These are phyloP conservation scores for Panellus pusillus DNA, from an alignment of 768 basidiomycete species.

Conservation along the genomic window DNA sequence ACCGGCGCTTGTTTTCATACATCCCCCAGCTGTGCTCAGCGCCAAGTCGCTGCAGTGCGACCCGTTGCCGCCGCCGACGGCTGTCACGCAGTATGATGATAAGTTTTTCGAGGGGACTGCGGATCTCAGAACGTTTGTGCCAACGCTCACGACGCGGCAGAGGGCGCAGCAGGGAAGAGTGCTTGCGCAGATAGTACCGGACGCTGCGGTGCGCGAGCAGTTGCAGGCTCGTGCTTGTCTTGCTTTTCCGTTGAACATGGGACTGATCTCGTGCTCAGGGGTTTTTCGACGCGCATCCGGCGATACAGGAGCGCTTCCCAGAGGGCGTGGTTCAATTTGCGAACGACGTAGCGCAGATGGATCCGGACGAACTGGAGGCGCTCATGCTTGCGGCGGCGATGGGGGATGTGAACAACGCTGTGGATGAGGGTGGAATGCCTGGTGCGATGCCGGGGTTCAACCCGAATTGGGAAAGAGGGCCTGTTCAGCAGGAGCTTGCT, in stretches of 20 bases:
- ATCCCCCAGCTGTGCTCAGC: conserved; percentile 59
- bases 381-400: conserved; percentile 51
- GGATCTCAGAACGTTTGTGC: conserved; percentile 44
- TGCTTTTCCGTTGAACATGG: background rate
- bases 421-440: conserved; percentile 44
- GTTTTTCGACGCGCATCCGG: conserved; percentile 58
- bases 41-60: conserved; percentile 73
- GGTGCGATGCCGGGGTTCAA: conserved; percentile 41
- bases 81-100: conserved; percentile 62
- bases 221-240: conserved; percentile 38
- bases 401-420: conserved; percentile 34
- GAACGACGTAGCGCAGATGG: conserved; percentile 26
- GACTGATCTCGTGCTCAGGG: conserved; percentile 28
- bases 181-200: conserved; percentile 58
- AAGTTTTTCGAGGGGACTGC: conserved; percentile 73
- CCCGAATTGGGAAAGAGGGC: conserved; percentile 25
- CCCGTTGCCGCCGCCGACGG: conserved; percentile 74
- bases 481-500: conserved; percentile 16
- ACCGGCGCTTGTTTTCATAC: conserved; percentile 65
- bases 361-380: conserved; percentile 46
- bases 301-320: conserved; percentile 56
- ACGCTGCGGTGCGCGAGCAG: conserved; percentile 39
- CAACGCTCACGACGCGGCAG: conserved; percentile 38
- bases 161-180: conserved; percentile 49
- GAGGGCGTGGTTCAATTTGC: conserved; percentile 68